These are phyloP conservation scores for Limnanthes douglasii DNA, from an alignment of 345 rosid species.

Conservation along the genomic window DNA sequence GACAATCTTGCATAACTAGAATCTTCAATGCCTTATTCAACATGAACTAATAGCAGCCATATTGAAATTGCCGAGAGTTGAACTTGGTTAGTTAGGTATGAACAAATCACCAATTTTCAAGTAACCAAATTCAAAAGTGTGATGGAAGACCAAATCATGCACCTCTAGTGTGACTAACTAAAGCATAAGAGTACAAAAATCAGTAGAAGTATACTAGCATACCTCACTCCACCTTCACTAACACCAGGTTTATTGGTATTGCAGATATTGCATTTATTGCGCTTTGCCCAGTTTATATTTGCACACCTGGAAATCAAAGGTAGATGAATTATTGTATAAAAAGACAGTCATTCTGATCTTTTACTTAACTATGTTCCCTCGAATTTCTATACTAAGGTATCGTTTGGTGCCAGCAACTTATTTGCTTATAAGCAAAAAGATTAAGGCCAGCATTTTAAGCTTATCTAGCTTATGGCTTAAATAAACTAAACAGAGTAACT, in stretches of 20 bases:
- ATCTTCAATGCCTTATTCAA: too few species aligned
- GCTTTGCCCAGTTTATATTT: conserved; percentile 97
- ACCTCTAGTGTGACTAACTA: not conserved
- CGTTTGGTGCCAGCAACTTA: too few species aligned
- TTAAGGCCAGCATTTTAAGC: not conserved
- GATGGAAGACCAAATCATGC: too few species aligned
- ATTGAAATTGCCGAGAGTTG: too few species aligned
- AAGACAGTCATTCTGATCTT: too few species aligned
- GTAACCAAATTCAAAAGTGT: too few species aligned
- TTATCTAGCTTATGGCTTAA: not conserved
- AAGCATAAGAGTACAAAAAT: not conserved
- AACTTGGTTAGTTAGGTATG: too few species aligned
- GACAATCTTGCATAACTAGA: too few species aligned
- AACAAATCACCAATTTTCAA: too few species aligned
- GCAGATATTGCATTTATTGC: conserved; percentile 84
- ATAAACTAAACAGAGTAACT: not conserved
- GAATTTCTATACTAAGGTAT: not conserved
- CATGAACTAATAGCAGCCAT: too few species aligned
- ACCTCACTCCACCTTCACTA: conserved; percentile 97
- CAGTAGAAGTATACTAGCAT: not conserved
- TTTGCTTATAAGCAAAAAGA: too few species aligned
- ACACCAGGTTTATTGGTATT: conserved; percentile 97
- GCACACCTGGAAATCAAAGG: conserved; percentile 56
- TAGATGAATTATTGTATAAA: not conserved
- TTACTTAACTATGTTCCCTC: not conserved